These are phyloP conservation scores for Boletus sp. DNA, from an alignment of 768 basidiomycete genomes.

Conservation along the genomic window DNA sequence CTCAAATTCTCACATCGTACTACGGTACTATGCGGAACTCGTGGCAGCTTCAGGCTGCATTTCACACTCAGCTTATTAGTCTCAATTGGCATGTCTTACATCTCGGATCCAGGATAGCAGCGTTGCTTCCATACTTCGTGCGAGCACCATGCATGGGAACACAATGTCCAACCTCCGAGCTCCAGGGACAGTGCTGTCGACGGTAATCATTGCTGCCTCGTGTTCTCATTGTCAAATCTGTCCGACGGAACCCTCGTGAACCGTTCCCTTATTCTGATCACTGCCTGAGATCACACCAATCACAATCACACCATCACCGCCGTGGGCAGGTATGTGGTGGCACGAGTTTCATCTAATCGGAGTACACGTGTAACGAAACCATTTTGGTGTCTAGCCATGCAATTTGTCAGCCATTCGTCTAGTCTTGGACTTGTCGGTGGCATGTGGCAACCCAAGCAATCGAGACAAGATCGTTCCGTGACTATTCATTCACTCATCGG, in stretches of 20 bases:
- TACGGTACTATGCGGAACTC: neutral
- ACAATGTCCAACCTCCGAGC: neutral
- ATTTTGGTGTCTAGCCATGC: constrained; percentile 12
- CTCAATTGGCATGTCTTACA: neutral
- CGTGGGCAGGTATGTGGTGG: constrained; percentile 13
- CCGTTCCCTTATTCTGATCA: constrained; percentile 6
- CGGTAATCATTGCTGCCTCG: constrained; percentile 22
- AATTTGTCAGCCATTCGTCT: neutral
- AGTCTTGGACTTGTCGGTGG: neutral
- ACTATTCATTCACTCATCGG: constrained; percentile 3
- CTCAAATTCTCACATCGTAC: neutral
- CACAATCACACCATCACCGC: constrained; percentile 13
- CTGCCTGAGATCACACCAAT: constrained; percentile 10
- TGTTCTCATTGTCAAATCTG: constrained; percentile 23
- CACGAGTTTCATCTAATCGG: constrained; percentile 17
- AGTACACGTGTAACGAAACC: constrained; percentile 20
- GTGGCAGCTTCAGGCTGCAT: constrained; percentile 1
- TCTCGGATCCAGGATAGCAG: constrained; percentile 16
- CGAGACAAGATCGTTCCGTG: neutral
- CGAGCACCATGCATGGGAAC: constrained; percentile 5
- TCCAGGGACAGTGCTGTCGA: constrained; percentile 4
- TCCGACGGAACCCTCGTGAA: constrained; percentile 15
- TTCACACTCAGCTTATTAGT: neutral
- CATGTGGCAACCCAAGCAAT: neutral
- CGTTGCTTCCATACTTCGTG: constrained; percentile 5